A percentile compares a stretch with the other conserved stretches of the same genome.
These are phyloP conservation scores for Xylaria digitata DNA, from an alignment of 2,329 filamentous ascomycete genomes.

Conservation along the genomic window DNA sequence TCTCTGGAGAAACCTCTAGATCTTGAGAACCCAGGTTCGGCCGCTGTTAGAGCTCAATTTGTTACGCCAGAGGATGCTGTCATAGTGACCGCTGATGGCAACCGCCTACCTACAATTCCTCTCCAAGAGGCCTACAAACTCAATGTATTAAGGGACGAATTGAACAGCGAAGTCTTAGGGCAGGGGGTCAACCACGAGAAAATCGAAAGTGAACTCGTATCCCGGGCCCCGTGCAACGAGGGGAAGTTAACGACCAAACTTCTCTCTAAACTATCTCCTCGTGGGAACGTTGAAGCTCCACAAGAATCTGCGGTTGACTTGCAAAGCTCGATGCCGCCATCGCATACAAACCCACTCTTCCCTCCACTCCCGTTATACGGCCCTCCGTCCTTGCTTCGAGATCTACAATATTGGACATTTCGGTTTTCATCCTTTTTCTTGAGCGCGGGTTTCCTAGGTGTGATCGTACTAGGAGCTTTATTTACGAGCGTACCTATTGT, in stretches of 20 bases:
- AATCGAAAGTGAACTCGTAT: slow-evolving; percentile 28
- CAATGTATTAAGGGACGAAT: slow-evolving; percentile 69
- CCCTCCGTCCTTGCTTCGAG: slow-evolving; percentile 73
- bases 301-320: slow-evolving; percentile 61
- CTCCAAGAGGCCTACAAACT: slow-evolving; percentile 76
- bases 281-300: slow-evolving; percentile 51
- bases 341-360: slow-evolving; percentile 82
- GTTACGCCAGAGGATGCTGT: slow-evolving; percentile 78
- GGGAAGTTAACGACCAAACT: slow-evolving; percentile 31
- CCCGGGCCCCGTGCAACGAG: slow-evolving; percentile 39
- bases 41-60: slow-evolving; percentile 72
- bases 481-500: slow-evolving; percentile 72
- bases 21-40: slow-evolving; percentile 51
- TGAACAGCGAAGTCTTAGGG: slow-evolving; percentile 48
- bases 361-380: slow-evolving; percentile 86
- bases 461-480: slow-evolving; percentile 79
- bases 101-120: slow-evolving; percentile 75
- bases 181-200: slow-evolving; percentile 47
- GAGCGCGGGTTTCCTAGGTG: slow-evolving; percentile 79
- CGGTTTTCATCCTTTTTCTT: slow-evolving; percentile 77
- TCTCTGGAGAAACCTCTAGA: slow-evolving; percentile 55
- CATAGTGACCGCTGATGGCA: slow-evolving; percentile 74
- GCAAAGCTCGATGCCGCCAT: slow-evolving; percentile 66
- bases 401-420: slow-evolving; percentile 74
- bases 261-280: slow-evolving; percentile 31